These are phyloP conservation scores for Ascodesmis nigricans DNA, from an alignment of 495 filamentous ascomycete genomes.

Conservation along the genomic window DNA sequence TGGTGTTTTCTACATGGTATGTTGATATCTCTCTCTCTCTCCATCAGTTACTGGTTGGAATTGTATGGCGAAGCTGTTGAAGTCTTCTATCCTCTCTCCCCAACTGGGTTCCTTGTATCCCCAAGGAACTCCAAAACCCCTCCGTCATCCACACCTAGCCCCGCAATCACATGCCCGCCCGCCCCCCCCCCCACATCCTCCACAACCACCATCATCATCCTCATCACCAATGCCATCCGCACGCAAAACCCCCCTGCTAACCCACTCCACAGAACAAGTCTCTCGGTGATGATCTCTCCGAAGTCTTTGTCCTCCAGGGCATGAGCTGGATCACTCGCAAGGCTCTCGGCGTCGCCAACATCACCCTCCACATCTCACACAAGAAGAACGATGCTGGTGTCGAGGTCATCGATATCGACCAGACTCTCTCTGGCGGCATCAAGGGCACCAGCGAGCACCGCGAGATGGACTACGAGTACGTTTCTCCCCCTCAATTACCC, in stretches of 20 bases:
- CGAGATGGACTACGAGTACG: slow-evolving; percentile 39
- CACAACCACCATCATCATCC: slow-evolving; percentile 2
- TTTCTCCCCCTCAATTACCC: too few species aligned
- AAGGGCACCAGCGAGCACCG: slow-evolving; percentile 51
- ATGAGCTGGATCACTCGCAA: slow-evolving; percentile 66
- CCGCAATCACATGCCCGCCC: too few species aligned
- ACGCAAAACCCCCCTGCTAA: too few species aligned
- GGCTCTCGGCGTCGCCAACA: slow-evolving; percentile 43
- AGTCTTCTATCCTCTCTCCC: too few species aligned
- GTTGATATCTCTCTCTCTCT: too few species aligned
- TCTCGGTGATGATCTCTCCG: slow-evolving; percentile 48
- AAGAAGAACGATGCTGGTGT: slow-evolving; percentile 29
- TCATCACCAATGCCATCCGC: slow-evolving; percentile 1
- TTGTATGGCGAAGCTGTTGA: too few species aligned
- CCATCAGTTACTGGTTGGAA: too few species aligned
- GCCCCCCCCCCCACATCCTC: slow-evolving; percentile 1
- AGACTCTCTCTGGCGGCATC: slow-evolving; percentile 54
- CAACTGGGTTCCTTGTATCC: too few species aligned
- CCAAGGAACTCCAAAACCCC: too few species aligned
- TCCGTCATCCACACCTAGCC: too few species aligned
- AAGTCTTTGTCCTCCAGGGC: slow-evolving; percentile 51
- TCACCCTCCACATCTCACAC: slow-evolving; percentile 48
- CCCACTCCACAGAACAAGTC: slow-evolving; percentile 46
- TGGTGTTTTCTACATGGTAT: slow-evolving; percentile 62
- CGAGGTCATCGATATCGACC: slow-evolving; percentile 61